Evolutionary conservation across 2,329 filamentous ascomycete genomes (phyloP).

Genomic region (Leptographium galeiforme): DNA sequence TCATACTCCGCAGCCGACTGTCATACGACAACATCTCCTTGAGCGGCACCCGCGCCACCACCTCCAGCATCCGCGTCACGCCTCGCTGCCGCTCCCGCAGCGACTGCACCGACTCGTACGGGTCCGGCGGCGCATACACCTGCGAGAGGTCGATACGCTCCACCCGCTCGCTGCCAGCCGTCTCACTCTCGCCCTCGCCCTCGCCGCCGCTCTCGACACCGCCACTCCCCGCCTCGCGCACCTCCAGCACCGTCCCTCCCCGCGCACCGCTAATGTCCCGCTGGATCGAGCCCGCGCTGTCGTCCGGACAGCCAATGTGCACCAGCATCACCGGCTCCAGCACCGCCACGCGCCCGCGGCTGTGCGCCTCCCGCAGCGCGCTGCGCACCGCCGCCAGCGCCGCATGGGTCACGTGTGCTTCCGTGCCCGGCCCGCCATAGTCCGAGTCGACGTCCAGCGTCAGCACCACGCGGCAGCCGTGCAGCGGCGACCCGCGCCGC

Average conservation of each 20-base stretch:
- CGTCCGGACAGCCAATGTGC: slow-evolving; percentile 74
- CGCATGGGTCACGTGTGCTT: slow-evolving; percentile 54
- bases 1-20: slow-evolving; percentile 77
- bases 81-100: slow-evolving; percentile 34
- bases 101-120: slow-evolving; percentile 52
- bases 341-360: slow-evolving; percentile 48
- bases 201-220: slow-evolving; percentile 2
- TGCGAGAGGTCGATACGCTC: slow-evolving; percentile 51
- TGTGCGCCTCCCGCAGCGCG: slow-evolving; percentile 50
- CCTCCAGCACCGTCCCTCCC: slow-evolving; percentile 62
- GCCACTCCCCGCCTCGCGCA: slow-evolving; percentile 38
- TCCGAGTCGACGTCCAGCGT: slow-evolving; percentile 52
- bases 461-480: slow-evolving; percentile 59
- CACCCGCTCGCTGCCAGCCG: background rate
- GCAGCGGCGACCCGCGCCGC: slow-evolving; percentile 64
- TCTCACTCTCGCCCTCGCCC: background rate
- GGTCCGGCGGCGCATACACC: slow-evolving; percentile 82
- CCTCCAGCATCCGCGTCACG: slow-evolving; percentile 40
- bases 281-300: slow-evolving; percentile 62
- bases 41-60: slow-evolving; percentile 77
- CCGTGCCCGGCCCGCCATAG: slow-evolving; percentile 52
- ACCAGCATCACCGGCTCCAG: slow-evolving; percentile 93
- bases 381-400: slow-evolving; percentile 49
- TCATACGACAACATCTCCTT: slow-evolving; percentile 97
- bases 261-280: slow-evolving; percentile 66